Evolutionary conservation across 306 rosid genomes (phyloP).

Genomic region (Sindora glabra): DNA sequence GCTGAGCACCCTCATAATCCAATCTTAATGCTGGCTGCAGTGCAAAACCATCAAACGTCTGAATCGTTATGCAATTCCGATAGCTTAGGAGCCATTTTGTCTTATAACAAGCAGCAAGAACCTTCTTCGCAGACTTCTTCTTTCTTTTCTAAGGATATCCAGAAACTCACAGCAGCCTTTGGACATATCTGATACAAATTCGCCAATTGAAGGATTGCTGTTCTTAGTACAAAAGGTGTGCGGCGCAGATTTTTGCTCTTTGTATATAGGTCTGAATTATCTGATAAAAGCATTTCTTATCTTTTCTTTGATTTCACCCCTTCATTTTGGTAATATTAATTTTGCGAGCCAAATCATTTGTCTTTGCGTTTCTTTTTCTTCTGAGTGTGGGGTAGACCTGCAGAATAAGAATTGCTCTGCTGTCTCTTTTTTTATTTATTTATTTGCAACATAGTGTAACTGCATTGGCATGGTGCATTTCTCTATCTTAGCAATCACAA

Average conservation of each 20-base stretch:
- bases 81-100: conserved; percentile 22
- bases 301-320: too few species aligned
- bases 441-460: conserved; percentile 7
- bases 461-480: conserved; percentile 25
- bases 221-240: too few species aligned
- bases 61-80: too few species aligned
- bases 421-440: conserved; percentile 13
- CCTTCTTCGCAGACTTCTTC: conserved; percentile 17
- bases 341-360: conserved; percentile 34
- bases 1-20: conserved; percentile 40
- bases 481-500: conserved; percentile 11
- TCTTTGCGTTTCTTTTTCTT: conserved; percentile 7
- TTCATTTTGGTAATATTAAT: conserved; percentile 23
- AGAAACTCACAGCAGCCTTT: conserved; percentile 37
- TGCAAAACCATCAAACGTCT: conserved; percentile 21
- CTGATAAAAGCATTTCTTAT: conserved; percentile 20
- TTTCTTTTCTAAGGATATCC: conserved; percentile 30
- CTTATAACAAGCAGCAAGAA: conserved; percentile 31
- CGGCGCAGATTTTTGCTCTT: conserved; percentile 25
- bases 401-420: conserved; percentile 27
- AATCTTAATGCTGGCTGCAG: conserved; percentile 31
- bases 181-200: conserved; percentile 45
- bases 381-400: conserved; percentile 27
- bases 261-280: conserved; percentile 33
- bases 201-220: too few species aligned